Base-by-base conservation (phyloP, 139 green algal genomes). In the Dunaliella sp. region DNA sequence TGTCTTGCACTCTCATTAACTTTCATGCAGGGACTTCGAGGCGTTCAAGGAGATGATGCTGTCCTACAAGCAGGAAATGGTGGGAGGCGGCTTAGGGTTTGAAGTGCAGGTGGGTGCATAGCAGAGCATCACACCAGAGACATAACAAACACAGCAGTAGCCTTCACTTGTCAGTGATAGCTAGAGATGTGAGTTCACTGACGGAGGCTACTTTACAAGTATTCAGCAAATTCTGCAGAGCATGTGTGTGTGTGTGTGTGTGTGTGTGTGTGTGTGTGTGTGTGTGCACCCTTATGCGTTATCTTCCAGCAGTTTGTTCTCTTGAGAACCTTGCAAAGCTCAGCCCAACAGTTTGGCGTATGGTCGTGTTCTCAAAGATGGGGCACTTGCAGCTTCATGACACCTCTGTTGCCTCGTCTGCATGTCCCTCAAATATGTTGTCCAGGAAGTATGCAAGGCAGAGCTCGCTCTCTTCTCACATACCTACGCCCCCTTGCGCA, bases 11-110 rank as follows among this genome's bases (percentile, higher is more conserved):
- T n/a, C n/a, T n/a, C n/a, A n/a, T n/a, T n/a, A n/a, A n/a, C n/a
- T n/a, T n/a, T n/a, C n/a, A 3, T 84, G 80, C 81, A 85, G 81
- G 21, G 91, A 94, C 76, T 92, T 94, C 75, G 88, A 88, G 80
- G 38, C 88, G 32, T 94, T 94, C 82, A 90, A 91, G 89, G 89
- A 89, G 36, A 32, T 89, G 28, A 93, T 93, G 90, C 79, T 91
- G 77, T 72, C 76, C 35, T 91, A 89, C 88, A 93, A 89, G 86
- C 36, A 36, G 1, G 87, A 91, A 58, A 0, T 38, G 1, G 24
- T 31, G 38, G 38, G 31, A 74, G 77, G 1, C 21, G 38, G 77
- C 24, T 34, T 38, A 22, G 37, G 80, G 28, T 88, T 85, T 2
- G 33, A 83, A 36, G 31, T 83, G 57, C 77, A 81, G 77, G 77